Percentiles rank a stretch among this genome's conserved stretches.
Evolutionary conservation across 169 alveolate species (phyloP).

Genomic region (Cryptosporidium tyzzeri): DNA sequence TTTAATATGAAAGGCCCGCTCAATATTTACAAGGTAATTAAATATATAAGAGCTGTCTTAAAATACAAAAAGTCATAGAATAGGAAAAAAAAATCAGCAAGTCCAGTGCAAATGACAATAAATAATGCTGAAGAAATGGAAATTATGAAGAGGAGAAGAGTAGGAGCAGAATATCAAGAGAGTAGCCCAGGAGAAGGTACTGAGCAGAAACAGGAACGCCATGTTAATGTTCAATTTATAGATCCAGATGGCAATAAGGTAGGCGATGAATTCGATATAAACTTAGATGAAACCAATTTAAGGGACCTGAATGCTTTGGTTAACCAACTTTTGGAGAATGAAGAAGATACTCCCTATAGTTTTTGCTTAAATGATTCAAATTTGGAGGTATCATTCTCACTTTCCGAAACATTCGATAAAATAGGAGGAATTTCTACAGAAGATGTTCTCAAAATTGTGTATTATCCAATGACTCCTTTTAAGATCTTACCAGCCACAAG

Average conservation of each 20-base stretch:
- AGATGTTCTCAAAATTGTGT: slow-evolving; percentile 82
- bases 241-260: slow-evolving; percentile 73
- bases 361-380: slow-evolving; percentile 62
- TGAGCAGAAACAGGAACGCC: slow-evolving; percentile 15
- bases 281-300: slow-evolving; percentile 32
- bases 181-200: not conserved
- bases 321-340: slow-evolving; percentile 56
- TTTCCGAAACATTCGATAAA: slow-evolving; percentile 37
- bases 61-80: not conserved
- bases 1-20: not conserved
- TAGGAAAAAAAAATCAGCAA: not conserved
- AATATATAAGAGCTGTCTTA: not conserved
- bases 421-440: slow-evolving; percentile 81
- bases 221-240: slow-evolving; percentile 71
- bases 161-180: not conserved
- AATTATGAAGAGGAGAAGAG: slow-evolving; percentile 19
- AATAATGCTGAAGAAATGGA: slow-evolving; percentile 7
- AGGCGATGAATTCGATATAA: slow-evolving; percentile 67
- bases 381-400: slow-evolving; percentile 35
- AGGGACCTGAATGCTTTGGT: slow-evolving; percentile 41
- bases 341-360: slow-evolving; percentile 71
- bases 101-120: slow-evolving; percentile 1
- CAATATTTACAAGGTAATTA: not conserved
- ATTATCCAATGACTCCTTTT: slow-evolving; percentile 86
- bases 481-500: slow-evolving; percentile 90